A percentile compares a stretch with the other conserved stretches of the same genome.
Evolutionary conservation across 1,139 yeast genomes (phyloP).

Genomic region (Blastobotrys malaysiensis): DNA sequence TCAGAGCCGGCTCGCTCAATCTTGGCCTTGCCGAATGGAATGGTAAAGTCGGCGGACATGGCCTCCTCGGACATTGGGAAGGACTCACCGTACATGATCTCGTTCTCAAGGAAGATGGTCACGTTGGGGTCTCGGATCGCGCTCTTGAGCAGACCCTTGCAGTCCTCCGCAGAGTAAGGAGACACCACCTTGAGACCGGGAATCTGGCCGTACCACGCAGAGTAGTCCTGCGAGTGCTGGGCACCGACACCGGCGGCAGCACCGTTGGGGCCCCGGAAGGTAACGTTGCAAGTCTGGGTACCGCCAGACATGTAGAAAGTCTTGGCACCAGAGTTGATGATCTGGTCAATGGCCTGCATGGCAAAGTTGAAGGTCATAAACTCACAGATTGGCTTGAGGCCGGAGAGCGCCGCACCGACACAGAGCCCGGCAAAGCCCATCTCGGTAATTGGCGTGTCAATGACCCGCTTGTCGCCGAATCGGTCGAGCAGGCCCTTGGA

Average conservation of each 20-base stretch:
- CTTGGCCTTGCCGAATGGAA: conserved; percentile 95
- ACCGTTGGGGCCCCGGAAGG: conserved; percentile 99
- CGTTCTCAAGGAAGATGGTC: conserved; percentile 92
- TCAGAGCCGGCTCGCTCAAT: conserved; percentile 91
- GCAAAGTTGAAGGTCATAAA: conserved; percentile 99
- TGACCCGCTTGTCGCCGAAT: conserved; percentile 93
- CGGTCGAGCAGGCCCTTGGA: conserved; percentile 94
- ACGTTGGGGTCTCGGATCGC: conserved; percentile 99
- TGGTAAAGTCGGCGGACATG: conserved; percentile 75
- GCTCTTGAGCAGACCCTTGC: conserved; percentile 92
- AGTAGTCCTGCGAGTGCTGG: conserved; percentile 96
- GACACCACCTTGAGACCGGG: conserved; percentile 97
- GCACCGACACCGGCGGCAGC: conserved; percentile 99
- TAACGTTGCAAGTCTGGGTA: conserved; percentile 91
- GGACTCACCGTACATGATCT: conserved; percentile 86
- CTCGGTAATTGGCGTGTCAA: conserved; percentile 98
- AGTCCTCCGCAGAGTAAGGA: conserved; percentile 94
- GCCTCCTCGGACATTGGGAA: conserved; percentile 90
- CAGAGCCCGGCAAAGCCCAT: conserved; percentile 98
- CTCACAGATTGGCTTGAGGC: conserved; percentile 94
- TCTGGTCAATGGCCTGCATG: conserved; percentile 98
- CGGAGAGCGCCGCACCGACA: conserved; percentile 96
- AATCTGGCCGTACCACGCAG: conserved; percentile 97
- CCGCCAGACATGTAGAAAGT: conserved; percentile 99
- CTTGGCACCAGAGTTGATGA: conserved; percentile 97